phyloP scores from a whole-genome alignment of 345 rosid genomes.

The Salix purpurea region DNA sequence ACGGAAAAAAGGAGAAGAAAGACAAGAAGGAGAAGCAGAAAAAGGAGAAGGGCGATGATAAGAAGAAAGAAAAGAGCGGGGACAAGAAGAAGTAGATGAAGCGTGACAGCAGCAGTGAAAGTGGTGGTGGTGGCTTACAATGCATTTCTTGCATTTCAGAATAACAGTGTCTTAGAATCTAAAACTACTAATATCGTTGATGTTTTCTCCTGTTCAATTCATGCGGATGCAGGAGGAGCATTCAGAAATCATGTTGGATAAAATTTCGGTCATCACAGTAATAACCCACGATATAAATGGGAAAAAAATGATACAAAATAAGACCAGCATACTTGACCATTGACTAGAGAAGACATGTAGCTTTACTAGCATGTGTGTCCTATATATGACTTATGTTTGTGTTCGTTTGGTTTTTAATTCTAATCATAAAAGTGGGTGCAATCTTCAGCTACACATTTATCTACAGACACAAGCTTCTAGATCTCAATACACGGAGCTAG shows the following conservation, averaged over 20 bases:
- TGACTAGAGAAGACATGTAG: background rate
- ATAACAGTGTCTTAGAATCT: no score
- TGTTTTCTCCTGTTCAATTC: background rate
- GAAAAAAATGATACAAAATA: background rate
- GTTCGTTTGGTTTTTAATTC: background rate
- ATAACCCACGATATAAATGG: background rate
- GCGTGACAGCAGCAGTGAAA: slow-evolving; percentile 3
- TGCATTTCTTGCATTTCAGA: no score
- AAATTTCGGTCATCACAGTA: background rate
- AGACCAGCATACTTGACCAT: background rate
- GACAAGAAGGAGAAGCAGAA: background rate
- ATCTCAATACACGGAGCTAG: no score
- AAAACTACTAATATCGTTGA: background rate
- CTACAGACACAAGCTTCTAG: no score
- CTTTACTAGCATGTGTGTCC: background rate
- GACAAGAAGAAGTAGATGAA: slow-evolving; percentile 12
- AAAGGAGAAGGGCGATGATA: background rate
- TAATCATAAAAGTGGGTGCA: no score
- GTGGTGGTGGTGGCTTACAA: background rate
- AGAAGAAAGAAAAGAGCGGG: slow-evolving; percentile 2
- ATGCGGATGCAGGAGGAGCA: background rate
- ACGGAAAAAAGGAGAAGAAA: background rate
- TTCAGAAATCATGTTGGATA: background rate
- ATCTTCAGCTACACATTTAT: no score
- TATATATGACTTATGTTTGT: background rate